Percentiles rank a stretch among this genome's conserved stretches.
Conservation (phyloP, 1,284 basidiomycete genomes). For the Hemileia vastatrix region DNA sequence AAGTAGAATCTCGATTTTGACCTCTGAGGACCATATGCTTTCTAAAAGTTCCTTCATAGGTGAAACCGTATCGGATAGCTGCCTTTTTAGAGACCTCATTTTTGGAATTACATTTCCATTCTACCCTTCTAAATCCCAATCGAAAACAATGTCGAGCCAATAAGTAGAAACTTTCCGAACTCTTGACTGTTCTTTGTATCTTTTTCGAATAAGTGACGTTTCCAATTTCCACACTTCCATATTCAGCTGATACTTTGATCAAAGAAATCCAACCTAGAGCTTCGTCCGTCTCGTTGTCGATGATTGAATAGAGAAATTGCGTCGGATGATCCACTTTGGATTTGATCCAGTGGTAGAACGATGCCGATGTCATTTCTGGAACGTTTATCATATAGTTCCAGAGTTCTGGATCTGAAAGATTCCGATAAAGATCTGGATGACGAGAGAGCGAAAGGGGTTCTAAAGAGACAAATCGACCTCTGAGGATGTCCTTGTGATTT, state of each 20-base stretch:
- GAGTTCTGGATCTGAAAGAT: not conserved
- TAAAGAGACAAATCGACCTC: no score
- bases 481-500: no score
- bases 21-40: no score
- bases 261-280: slow-evolving; percentile 2
- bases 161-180: no score
- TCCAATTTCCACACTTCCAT: slow-evolving; percentile 32
- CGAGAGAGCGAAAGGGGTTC: no score
- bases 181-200: slow-evolving; percentile 28
- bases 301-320: not conserved
- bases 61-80: no score
- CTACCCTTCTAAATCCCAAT: no score
- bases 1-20: no score
- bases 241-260: slow-evolving; percentile 22
- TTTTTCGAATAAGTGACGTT: slow-evolving; percentile 28
- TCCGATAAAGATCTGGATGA: not conserved
- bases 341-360: not conserved
- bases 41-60: no score
- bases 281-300: not conserved
- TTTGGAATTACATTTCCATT: no score
- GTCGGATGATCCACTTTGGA: not conserved
- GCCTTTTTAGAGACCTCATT: no score
- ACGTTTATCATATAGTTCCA: not conserved
- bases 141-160: no score
- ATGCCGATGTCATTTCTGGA: not conserved